Percentiles rank a stretch among this genome's conserved stretches.
Conservation (phyloP, 805 yeast genomes). For the Wickerhamomyces silvicola region DNA sequence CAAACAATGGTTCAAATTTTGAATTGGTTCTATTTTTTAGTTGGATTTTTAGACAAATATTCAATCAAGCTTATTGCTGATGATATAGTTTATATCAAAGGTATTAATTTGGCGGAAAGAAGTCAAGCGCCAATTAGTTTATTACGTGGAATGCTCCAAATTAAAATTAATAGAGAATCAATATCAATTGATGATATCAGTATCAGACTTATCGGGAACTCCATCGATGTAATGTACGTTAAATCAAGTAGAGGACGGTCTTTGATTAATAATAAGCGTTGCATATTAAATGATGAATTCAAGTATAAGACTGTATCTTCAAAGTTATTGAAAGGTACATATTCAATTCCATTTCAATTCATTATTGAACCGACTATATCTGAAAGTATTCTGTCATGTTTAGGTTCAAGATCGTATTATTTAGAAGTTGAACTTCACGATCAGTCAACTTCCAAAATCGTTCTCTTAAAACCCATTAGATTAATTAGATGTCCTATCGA, state of each 20-base stretch:
- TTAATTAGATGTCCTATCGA: conserved; percentile 14
- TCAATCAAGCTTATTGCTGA: background rate
- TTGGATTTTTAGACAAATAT: no score
- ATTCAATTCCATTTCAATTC: conserved; percentile 20
- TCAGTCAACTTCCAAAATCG: background rate
- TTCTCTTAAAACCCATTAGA: conserved; percentile 2
- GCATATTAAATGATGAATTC: conserved; percentile 11
- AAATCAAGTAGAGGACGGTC: conserved; percentile 2
- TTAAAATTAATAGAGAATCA: background rate
- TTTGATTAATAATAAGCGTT: conserved; percentile 1
- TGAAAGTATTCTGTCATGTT: conserved; percentile 8
- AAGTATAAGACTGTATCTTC: conserved; percentile 3
- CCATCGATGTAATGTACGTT: conserved; percentile 5
- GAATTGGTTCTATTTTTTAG: no score
- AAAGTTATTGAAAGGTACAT: conserved; percentile 11
- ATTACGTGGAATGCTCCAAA: background rate
- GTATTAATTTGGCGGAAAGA: background rate
- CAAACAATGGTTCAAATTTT: no score
- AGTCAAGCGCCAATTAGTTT: background rate
- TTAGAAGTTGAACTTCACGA: conserved; percentile 8
- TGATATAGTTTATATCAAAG: background rate
- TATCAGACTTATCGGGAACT: conserved; percentile 12
- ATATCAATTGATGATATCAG: conserved; percentile 8
- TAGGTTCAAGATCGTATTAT: conserved; percentile 13
- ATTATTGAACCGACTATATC: conserved; percentile 14